These are phyloP conservation scores for Flaveria robusta DNA, from an alignment of 129 eudicot species.

Conservation along the genomic window DNA sequence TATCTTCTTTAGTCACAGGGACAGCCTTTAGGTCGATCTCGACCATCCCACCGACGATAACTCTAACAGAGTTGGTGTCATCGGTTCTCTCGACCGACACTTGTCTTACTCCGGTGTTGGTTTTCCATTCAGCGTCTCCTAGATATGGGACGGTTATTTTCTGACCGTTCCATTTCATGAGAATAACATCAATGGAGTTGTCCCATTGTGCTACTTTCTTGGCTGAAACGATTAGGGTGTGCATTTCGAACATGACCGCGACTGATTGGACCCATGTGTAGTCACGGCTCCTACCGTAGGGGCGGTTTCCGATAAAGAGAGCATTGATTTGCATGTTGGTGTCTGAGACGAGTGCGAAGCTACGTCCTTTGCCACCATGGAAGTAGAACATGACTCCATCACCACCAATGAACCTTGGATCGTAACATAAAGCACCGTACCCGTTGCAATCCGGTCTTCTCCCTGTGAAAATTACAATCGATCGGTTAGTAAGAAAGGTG, in stretches of 20 bases:
- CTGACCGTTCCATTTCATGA: conserved; percentile 49
- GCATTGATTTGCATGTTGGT: conserved; percentile 66
- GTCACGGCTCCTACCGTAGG: conserved; percentile 59
- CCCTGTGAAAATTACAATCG: conserved; percentile 35
- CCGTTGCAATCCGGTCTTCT: conserved; percentile 48
- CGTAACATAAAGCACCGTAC: conserved; percentile 59
- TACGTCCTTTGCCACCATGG: conserved; percentile 57
- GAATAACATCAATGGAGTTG: conserved; percentile 47
- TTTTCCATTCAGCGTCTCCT: conserved; percentile 57
- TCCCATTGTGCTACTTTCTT: conserved; percentile 53
- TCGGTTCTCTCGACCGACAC: conserved; percentile 58
- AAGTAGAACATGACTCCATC: conserved; percentile 79
- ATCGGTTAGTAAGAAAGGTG: background rate
- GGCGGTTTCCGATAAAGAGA: conserved; percentile 60
- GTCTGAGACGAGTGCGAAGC: conserved; percentile 58
- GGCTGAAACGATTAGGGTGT: conserved; percentile 52
- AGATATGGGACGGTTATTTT: conserved; percentile 43
- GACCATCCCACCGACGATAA: conserved; percentile 34
- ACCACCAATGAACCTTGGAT: conserved; percentile 70
- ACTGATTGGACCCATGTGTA: conserved; percentile 74
- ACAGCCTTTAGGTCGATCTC: conserved; percentile 54
- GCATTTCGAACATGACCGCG: conserved; percentile 54
- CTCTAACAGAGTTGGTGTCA: conserved; percentile 50
- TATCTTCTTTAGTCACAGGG: conserved; percentile 53
- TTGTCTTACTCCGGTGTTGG: conserved; percentile 32